Evolutionary conservation across 129 eudicot species (phyloP).

Genomic region (Flaveria ramosissima): DNA sequence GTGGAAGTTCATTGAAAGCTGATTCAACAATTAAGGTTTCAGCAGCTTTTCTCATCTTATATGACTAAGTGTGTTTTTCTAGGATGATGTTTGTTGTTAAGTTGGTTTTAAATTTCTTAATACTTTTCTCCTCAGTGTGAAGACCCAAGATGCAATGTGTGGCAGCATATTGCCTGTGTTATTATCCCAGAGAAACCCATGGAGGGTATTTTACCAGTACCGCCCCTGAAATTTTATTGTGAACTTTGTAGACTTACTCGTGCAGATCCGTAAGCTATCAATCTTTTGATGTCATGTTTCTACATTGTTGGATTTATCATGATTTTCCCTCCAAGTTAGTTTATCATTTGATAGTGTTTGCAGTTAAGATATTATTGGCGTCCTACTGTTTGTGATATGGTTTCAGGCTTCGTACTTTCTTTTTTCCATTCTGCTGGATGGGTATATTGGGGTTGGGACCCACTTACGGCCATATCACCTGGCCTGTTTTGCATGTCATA

Average conservation of each 20-base stretch:
- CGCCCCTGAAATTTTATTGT: slow-evolving; percentile 69
- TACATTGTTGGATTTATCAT: slow-evolving; percentile 12
- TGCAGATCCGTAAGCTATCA: slow-evolving; percentile 89
- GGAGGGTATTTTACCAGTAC: slow-evolving; percentile 70
- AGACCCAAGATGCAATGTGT: slow-evolving; percentile 70
- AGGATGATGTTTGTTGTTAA: slow-evolving; percentile 16
- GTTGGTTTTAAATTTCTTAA: slow-evolving; percentile 12
- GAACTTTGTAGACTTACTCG: slow-evolving; percentile 84
- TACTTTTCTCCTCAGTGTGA: slow-evolving; percentile 69
- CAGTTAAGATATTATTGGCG: slow-evolving; percentile 5
- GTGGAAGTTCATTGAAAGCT: slow-evolving; percentile 70
- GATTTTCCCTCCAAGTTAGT: neutral
- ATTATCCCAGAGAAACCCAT: slow-evolving; percentile 73
- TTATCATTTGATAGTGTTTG: slow-evolving; percentile 14
- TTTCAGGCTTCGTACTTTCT: neutral
- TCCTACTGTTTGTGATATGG: neutral
- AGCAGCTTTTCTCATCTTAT: slow-evolving; percentile 3
- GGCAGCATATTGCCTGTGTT: slow-evolving; percentile 92
- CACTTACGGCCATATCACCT: neutral
- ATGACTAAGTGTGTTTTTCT: neutral
- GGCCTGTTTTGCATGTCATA: neutral
- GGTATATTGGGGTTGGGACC: neutral
- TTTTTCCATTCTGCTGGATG: neutral
- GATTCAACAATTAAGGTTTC: slow-evolving; percentile 82
- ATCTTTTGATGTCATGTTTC: slow-evolving; percentile 6